Evolutionary conservation across 306 rosid genomes (phyloP).

Genomic region (Trifolium subterraneum): DNA sequence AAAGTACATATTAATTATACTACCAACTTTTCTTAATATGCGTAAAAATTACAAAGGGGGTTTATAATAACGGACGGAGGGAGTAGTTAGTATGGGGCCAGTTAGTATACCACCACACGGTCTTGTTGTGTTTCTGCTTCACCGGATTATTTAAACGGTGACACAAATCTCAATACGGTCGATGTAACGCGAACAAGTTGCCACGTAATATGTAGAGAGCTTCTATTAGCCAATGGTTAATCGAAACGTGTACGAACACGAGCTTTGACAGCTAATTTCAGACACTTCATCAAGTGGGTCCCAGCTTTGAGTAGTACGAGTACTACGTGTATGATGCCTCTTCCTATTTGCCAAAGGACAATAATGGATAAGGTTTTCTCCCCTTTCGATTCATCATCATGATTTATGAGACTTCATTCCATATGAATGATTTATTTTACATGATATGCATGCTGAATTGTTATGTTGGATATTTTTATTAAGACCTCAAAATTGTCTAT

Average conservation of each 20-base stretch:
- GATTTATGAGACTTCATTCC: too few relatives aligned
- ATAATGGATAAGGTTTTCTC: neutral
- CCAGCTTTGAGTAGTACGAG: neutral
- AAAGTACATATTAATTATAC: too few relatives aligned
- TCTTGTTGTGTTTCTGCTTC: neutral
- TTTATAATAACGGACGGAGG: too few relatives aligned
- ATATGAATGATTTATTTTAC: too few relatives aligned
- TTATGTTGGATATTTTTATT: too few relatives aligned
- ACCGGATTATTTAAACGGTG: neutral
- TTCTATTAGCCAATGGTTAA: neutral
- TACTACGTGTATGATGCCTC: neutral
- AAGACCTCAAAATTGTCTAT: too few relatives aligned
- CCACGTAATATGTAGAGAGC: neutral
- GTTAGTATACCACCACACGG: neutral
- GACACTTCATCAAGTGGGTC: conserved; percentile 1
- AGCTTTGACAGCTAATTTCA: neutral
- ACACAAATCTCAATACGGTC: conserved; percentile 1
- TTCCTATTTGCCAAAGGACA: neutral
- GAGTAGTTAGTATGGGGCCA: too few relatives aligned
- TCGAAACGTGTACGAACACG: neutral
- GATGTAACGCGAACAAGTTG: neutral
- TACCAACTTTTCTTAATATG: too few relatives aligned
- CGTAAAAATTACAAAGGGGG: too few relatives aligned
- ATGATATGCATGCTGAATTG: too few relatives aligned
- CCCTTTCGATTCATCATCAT: too few relatives aligned